Evolutionary conservation across 108 stramenopile species (phyloP), one percentile per base, ranked within the genome.

Genomic region (Asterionellopsis glacialis): DNA sequence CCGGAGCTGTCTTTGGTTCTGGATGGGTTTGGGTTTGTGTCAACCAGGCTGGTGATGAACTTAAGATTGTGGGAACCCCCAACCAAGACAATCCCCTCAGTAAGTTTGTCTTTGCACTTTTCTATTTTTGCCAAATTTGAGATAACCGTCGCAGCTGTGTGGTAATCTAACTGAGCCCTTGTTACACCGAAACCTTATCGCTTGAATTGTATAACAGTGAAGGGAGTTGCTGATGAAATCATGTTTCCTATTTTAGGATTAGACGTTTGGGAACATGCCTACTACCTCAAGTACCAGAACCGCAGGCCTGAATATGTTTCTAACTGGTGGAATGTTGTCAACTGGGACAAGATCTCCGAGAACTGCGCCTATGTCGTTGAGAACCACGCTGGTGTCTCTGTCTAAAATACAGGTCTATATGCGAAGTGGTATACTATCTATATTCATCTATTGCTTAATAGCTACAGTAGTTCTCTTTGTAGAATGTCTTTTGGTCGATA

Each of bases 201-300:
- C 33, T 33, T 33, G 33, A 33, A 33, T 33, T 33, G 33, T 33
- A 33, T 33, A 90, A 33, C 33, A 33, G 33, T 95, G 94, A 92
- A 95, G 82, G 94, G 94, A 22, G 88, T 65, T 10, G 73, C 69
- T 38, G 89, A 92, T 51, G 96, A 95, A 59, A 78, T 97, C 62
- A 95, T 90, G 72, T 85, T 83, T 76, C 98, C 98, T 50, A 96
- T 99, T 61, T 80, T 99, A 39, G 98, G 98, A 25, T 62, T 99
- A 27, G 98, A 98, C 87, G 97, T 99, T 11, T 99, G 98, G 98
- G 98, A 99, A 70, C 95, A 95, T 73, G 96, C 98, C 14, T 97
- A 97, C 85, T 97, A 95, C 76, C 90, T 98, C 64, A 93, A 99
- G 79, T 98, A 97, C 84, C 96, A 99, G 73, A 99, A 99, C 81